Conservation (phyloP, 148 eudicot genomes). For the Euryodendron excelsum region DNA sequence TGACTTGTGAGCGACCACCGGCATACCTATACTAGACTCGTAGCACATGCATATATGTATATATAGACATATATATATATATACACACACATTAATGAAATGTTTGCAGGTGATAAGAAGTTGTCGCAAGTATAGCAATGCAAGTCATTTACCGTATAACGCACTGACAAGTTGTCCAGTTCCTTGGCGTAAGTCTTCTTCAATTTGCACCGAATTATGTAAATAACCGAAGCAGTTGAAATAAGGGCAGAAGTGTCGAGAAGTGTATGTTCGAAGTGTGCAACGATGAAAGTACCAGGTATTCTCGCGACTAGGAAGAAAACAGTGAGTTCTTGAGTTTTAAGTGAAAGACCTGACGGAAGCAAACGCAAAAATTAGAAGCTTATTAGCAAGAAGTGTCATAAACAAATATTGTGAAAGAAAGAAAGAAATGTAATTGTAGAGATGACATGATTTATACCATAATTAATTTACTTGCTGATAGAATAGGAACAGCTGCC, state of each 20-base stretch:
- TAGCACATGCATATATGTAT: too few species aligned
- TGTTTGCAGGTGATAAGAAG: too few species aligned
- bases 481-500: too few species aligned
- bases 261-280: slow-evolving; percentile 42
- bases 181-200: slow-evolving; percentile 49
- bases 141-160: slow-evolving; percentile 76
- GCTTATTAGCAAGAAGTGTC: not conserved
- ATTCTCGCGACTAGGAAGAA: slow-evolving; percentile 45
- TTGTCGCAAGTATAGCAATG: too few species aligned
- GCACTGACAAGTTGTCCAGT: slow-evolving; percentile 53
- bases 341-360: slow-evolving; percentile 62
- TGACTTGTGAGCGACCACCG: too few species aligned
- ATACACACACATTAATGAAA: too few species aligned
- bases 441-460: not conserved
- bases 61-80: too few species aligned
- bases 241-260: slow-evolving; percentile 50
- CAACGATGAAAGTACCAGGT: slow-evolving; percentile 33
- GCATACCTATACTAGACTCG: too few species aligned
- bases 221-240: slow-evolving; percentile 68
- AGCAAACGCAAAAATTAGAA: not conserved
- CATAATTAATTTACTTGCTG: too few species aligned
- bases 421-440: not conserved
- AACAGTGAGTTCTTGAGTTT: slow-evolving; percentile 69
- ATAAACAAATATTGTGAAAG: not conserved
- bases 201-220: slow-evolving; percentile 60